These are phyloP conservation scores for Vachellia collinsii DNA, from an alignment of 306 rosid species.

Conservation along the genomic window DNA sequence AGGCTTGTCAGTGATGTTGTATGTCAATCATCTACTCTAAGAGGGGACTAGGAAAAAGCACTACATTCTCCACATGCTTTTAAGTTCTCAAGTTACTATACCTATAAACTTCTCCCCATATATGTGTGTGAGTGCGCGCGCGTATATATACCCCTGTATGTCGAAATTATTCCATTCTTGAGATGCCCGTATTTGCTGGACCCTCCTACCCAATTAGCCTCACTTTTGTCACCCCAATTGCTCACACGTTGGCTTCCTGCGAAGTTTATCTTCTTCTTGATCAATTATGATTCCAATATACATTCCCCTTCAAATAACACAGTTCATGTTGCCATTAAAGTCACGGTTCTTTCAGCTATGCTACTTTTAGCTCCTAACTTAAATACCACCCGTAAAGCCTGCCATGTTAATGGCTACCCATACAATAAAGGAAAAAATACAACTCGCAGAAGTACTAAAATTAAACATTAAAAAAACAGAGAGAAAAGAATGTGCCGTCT, in stretches of 20 bases:
- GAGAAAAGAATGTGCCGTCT: constrained; percentile 4
- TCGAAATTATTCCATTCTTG: constrained; percentile 3
- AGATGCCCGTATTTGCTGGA: neutral
- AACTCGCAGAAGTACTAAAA: neutral
- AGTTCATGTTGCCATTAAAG: neutral
- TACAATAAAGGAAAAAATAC: neutral
- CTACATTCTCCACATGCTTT: neutral
- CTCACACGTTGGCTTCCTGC: neutral
- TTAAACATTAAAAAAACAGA: neutral
- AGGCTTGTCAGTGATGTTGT: neutral
- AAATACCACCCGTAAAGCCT: neutral
- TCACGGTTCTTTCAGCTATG: constrained; percentile 11
- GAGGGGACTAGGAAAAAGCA: neutral
- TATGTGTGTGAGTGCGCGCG: neutral
- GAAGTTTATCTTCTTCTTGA: constrained; percentile 1
- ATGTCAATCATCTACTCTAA: constrained; percentile 11
- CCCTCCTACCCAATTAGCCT: neutral
- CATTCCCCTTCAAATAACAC: constrained; percentile 19
- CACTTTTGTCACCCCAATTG: neutral
- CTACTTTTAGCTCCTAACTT: neutral
- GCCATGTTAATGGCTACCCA: neutral
- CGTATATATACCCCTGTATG: neutral
- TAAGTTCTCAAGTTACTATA: constrained; percentile 6
- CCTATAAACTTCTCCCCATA: neutral
- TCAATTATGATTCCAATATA: constrained; percentile 14